phyloP scores from a whole-genome alignment of 164 flowering plant species.

The Litsea cubeba region DNA sequence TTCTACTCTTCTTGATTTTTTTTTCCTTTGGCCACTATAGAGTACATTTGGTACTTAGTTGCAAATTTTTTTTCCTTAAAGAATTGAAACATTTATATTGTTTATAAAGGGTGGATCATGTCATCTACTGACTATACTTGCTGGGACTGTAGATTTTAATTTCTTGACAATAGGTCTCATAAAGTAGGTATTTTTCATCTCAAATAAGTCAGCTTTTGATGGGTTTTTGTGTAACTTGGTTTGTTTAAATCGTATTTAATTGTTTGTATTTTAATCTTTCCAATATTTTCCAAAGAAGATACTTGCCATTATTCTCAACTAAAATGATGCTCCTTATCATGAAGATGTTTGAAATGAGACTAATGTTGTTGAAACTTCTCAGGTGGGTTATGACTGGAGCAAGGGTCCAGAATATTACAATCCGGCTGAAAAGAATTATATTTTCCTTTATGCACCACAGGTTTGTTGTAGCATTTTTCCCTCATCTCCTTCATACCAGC shows the following conservation, averaged over 20 bases:
- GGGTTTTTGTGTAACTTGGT: not conserved
- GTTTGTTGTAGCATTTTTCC: slow-evolving; percentile 18
- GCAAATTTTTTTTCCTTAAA: not conserved
- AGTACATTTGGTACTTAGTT: not conserved
- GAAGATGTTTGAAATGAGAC: not conserved
- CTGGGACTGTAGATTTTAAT: not conserved
- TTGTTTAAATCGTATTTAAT: too few relatives aligned
- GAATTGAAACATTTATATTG: not conserved
- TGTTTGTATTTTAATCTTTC: not conserved
- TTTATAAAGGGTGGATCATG: not conserved
- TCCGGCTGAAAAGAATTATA: slow-evolving; percentile 70
- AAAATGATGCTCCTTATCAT: not conserved
- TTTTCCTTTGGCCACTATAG: not conserved
- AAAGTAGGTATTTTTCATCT: not conserved
- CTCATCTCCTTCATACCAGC: not conserved
- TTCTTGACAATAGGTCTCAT: not conserved
- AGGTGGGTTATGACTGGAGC: slow-evolving; percentile 94
- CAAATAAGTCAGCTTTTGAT: not conserved
- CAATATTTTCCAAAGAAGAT: not conserved
- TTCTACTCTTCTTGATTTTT: not conserved
- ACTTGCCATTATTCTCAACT: not conserved
- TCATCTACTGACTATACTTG: not conserved
- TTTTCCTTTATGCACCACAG: slow-evolving; percentile 73
- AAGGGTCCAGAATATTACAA: slow-evolving; percentile 92
- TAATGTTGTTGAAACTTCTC: not conserved